phyloP scores from a whole-genome alignment of 2,329 filamentous ascomycete genomes.

The Metarhizium robertsii region DNA sequence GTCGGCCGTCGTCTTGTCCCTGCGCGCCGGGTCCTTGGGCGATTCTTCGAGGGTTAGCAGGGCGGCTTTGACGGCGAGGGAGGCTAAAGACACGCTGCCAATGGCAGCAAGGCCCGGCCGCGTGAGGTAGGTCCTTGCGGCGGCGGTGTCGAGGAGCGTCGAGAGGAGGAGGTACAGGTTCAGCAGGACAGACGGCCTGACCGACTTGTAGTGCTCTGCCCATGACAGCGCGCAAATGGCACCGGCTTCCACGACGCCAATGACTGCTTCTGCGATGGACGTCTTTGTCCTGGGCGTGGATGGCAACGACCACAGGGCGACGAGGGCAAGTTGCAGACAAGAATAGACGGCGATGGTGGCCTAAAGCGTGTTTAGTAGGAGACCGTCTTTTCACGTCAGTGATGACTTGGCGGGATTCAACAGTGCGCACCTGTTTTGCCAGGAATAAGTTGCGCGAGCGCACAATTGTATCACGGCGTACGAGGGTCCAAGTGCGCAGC shows the following conservation, averaged over 20 bases:
- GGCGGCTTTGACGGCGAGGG: slow-evolving; percentile 5
- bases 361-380: slow-evolving; percentile 1
- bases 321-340: slow-evolving; percentile 15
- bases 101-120: slow-evolving; percentile 15
- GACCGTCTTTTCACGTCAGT: no score
- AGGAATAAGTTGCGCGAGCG: slow-evolving; percentile 10
- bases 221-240: slow-evolving; percentile 20
- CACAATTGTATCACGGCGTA: slow-evolving; percentile 4
- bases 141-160: slow-evolving; percentile 23
- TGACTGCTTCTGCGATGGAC: slow-evolving; percentile 18
- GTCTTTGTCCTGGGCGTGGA: slow-evolving; percentile 13
- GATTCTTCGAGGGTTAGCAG: not conserved
- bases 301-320: slow-evolving; percentile 17
- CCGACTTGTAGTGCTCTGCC: slow-evolving; percentile 22
- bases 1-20: slow-evolving; percentile 12
- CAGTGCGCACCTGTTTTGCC: slow-evolving; percentile 13
- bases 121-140: slow-evolving; percentile 24
- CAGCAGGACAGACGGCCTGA: slow-evolving; percentile 23
- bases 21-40: slow-evolving; percentile 15
- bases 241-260: slow-evolving; percentile 18
- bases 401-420: fast-evolving
- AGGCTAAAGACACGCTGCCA: slow-evolving; percentile 17
- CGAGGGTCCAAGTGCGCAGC: slow-evolving; percentile 9
- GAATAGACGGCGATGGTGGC: slow-evolving; percentile 5
- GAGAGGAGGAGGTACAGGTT: slow-evolving; percentile 21